Conservation (phyloP, 2,329 filamentous ascomycete genomes). For the Alternaria rosae region DNA sequence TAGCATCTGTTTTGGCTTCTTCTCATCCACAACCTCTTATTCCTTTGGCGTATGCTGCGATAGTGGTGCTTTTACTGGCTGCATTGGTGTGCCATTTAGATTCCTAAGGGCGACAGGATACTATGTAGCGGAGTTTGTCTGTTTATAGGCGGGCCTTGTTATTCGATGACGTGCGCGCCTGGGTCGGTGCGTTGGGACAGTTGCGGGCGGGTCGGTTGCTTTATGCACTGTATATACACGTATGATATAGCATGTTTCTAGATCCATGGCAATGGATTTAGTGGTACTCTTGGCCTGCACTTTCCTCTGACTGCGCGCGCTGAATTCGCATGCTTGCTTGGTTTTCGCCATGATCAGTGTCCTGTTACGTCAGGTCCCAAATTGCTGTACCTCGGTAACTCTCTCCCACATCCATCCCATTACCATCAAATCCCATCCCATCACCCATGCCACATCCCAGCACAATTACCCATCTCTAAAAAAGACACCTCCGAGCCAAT, state of each 20-base stretch:
- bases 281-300: neutral
- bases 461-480: too few species aligned
- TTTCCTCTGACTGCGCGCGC: neutral
- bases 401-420: neutral
- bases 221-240: neutral
- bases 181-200: neutral
- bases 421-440: neutral
- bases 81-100: neutral
- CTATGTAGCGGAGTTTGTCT: neutral
- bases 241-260: neutral
- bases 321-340: neutral
- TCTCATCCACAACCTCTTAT: neutral
- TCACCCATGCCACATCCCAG: neutral
- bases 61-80: neutral
- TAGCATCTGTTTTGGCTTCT: neutral
- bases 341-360: neutral
- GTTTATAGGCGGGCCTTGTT: neutral
- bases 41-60: neutral
- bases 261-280: neutral
- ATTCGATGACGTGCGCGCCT: neutral
- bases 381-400: conserved; percentile 1
- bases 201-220: neutral
- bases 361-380: neutral
- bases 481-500: neutral
- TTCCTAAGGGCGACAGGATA: neutral